Evolutionary conservation across 2,329 filamentous ascomycete genomes (phyloP), one percentile per base, ranked within the genome.

Genomic region (Neophaeococcomyces aloes): DNA sequence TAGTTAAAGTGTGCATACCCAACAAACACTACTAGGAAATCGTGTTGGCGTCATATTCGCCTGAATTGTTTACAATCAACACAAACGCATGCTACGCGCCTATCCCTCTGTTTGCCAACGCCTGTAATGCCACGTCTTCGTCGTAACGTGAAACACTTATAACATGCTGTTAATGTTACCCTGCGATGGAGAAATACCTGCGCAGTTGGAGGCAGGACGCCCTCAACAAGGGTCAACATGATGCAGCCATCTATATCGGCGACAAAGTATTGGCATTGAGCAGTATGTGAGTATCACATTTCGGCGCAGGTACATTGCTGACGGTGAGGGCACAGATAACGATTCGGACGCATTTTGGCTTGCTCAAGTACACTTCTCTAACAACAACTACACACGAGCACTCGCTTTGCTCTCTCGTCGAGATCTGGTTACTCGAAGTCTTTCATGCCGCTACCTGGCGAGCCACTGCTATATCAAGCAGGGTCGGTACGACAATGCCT

Each of bases 341-440:
- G 87, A 94, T 58, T 81, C 86, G 52, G 91, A 98, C 62, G 89
- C 88, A 31, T 94, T 94, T 60, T 95, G 87, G 83, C 81, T 98
- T 33, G 91, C 91, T n/a, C 89, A 96, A 65, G 86, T 94, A 29
- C 89, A 98, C 65, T 98, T 96, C 66, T 83, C 82, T 40, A 91
- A 86, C 38, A 88, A 86, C 56, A 94, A 96, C 69, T 95, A 94
- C 64, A 91, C 83, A 7, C 83, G 91, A 56, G 88, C 91, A 2
- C 81, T 94, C 56, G 76, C 85, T 18, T 84, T 95, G 52, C 78
- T 98, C 49, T 78, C 81, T 23, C 82, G 86, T 57, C 82, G 88
- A 61, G 84, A 93, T 61, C 76, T 96, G 49, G 76, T 91, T 55
- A 67, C 77, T 34, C 79, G 84, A 55, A 95, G 84, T 56, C 77